Evolutionary conservation across 2,329 filamentous ascomycete genomes (phyloP).

Genomic region (Xylaria hypoxylon): DNA sequence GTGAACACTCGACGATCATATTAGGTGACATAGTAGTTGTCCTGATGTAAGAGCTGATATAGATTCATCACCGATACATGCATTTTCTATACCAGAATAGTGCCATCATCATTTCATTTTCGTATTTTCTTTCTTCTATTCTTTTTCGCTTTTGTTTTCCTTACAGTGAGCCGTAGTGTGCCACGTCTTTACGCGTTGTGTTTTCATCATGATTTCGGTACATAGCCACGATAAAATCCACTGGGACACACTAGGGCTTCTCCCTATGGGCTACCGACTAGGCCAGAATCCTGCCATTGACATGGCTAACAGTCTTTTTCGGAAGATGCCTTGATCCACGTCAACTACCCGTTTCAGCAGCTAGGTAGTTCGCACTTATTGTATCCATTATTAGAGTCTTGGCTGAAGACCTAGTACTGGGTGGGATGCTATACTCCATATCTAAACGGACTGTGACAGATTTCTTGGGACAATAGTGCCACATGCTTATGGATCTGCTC

Average conservation of each 20-base stretch:
- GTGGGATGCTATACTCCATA: slow-evolving; percentile 21
- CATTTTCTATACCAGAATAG: background rate
- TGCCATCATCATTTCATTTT: slow-evolving; percentile 5
- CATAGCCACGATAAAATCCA: background rate
- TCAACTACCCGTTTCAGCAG: slow-evolving; percentile 18
- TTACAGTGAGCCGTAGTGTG: background rate
- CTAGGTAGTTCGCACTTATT: slow-evolving; percentile 25
- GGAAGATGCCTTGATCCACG: slow-evolving; percentile 32
- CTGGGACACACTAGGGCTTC: background rate
- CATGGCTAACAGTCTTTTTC: slow-evolving; percentile 18
- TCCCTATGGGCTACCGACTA: background rate
- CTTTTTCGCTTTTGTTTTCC: background rate
- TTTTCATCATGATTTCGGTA: background rate
- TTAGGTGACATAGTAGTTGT: slow-evolving; percentile 1
- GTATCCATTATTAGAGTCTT: slow-evolving; percentile 32
- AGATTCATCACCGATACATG: background rate
- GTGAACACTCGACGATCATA: slow-evolving; percentile 2
- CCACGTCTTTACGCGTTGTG: background rate
- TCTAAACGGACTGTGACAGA: slow-evolving; percentile 16
- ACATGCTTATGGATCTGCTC: background rate
- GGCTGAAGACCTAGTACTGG: slow-evolving; percentile 29
- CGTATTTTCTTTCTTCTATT: background rate
- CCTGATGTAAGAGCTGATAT: slow-evolving; percentile 4
- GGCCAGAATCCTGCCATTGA: slow-evolving; percentile 1
- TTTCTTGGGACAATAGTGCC: background rate